phyloP scores from a whole-genome alignment of 179 eudicot species.

The Dionaea muscipula region DNA sequence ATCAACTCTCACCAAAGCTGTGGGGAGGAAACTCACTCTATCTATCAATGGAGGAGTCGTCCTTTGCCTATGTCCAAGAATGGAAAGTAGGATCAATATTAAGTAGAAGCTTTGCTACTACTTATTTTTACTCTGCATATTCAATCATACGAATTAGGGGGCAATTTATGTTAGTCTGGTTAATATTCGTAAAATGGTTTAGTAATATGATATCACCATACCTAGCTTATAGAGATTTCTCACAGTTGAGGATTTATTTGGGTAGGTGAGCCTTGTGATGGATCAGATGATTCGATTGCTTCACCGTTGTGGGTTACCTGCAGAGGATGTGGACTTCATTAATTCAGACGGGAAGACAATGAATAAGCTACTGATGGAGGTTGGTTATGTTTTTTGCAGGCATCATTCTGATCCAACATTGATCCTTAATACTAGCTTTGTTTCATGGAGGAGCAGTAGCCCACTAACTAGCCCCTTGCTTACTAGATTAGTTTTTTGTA shows the following conservation, averaged over 20 bases:
- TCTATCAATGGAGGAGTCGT: too few relatives aligned
- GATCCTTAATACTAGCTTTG: neutral
- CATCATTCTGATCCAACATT: neutral
- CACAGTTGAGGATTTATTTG: neutral
- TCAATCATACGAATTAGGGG: too few relatives aligned
- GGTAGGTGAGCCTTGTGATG: conserved; percentile 86
- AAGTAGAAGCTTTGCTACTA: too few relatives aligned
- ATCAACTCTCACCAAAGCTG: too few relatives aligned
- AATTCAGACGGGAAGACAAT: conserved; percentile 89
- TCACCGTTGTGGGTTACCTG: conserved; percentile 83
- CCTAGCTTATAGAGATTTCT: neutral
- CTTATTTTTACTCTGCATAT: too few relatives aligned
- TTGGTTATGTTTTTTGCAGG: conserved; percentile 18
- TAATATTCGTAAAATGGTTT: too few relatives aligned
- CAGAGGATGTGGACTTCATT: conserved; percentile 89
- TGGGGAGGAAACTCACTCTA: too few relatives aligned
- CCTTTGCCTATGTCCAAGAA: too few relatives aligned
- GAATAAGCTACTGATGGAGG: conserved; percentile 88
- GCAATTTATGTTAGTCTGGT: too few relatives aligned
- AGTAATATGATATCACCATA: too few relatives aligned
- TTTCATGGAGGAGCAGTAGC: neutral
- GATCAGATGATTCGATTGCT: conserved; percentile 96
- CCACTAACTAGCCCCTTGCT: neutral
- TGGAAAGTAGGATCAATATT: too few relatives aligned
- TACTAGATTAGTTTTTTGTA: conserved; percentile 17